A percentile compares a stretch with the other conserved stretches of the same genome.
Conservation (phyloP, 345 rosid genomes). For the Geranium rotundifolium region DNA sequence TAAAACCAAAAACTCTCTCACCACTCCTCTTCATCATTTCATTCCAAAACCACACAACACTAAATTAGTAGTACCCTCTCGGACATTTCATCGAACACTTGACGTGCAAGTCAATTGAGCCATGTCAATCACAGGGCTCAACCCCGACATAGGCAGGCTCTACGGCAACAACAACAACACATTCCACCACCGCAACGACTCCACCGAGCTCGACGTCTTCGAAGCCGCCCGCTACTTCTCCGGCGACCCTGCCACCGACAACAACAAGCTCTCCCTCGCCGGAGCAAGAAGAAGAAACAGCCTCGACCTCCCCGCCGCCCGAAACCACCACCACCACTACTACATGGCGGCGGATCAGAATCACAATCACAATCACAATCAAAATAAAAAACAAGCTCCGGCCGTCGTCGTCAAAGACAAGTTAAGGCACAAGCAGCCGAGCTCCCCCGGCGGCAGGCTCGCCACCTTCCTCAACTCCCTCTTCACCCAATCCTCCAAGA, state of each 20-base stretch:
- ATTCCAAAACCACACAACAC: slow-evolving; percentile 1
- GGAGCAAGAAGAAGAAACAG: slow-evolving; percentile 7
- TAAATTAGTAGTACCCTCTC: slow-evolving; percentile 9
- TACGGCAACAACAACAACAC: slow-evolving; percentile 33
- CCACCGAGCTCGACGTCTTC: slow-evolving; percentile 6
- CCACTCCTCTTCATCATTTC: slow-evolving; percentile 42
- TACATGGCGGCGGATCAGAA: neutral
- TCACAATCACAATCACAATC: too few species aligned
- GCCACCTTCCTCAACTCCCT: slow-evolving; percentile 9
- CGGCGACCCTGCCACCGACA: too few species aligned
- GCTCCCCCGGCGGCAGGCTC: slow-evolving; percentile 7
- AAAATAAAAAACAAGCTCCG: too few species aligned
- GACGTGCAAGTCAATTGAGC: slow-evolving; percentile 4
- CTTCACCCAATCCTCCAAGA: slow-evolving; percentile 7
- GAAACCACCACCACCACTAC: too few species aligned
- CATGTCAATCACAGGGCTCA: slow-evolving; percentile 46
- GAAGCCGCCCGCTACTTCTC: slow-evolving; percentile 10
- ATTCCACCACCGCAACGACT: slow-evolving; percentile 10
- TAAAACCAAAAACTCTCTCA: slow-evolving; percentile 1
- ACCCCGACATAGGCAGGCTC: slow-evolving; percentile 30
- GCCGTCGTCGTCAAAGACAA: slow-evolving; percentile 2
- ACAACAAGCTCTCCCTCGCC: too few species aligned
- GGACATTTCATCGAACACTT: slow-evolving; percentile 10
- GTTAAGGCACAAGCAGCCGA: slow-evolving; percentile 6
- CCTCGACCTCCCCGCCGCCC: neutral